Evolutionary conservation across 2,329 filamentous ascomycete genomes (phyloP).

Genomic region (Aspergillus sp.): DNA sequence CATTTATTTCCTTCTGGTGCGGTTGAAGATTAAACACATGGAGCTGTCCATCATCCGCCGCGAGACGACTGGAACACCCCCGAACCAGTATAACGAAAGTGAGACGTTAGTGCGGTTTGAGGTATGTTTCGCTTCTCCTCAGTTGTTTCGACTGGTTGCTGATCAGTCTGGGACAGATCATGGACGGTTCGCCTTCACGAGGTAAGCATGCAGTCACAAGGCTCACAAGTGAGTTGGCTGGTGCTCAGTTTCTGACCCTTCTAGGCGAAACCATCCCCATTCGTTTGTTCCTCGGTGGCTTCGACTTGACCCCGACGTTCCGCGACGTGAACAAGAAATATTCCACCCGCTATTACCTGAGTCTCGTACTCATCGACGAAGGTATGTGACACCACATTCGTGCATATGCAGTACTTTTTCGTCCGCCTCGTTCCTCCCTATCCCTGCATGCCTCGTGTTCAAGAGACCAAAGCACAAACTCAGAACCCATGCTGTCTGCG

Average conservation of each 20-base stretch:
- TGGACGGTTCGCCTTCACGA: slow-evolving; percentile 97
- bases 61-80: slow-evolving; percentile 92
- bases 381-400: slow-evolving; percentile 50
- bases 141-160: neutral
- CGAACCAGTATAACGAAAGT: slow-evolving; percentile 99
- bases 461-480: neutral
- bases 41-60: slow-evolving; percentile 95
- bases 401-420: neutral
- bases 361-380: slow-evolving; percentile 92
- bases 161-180: slow-evolving; percentile 62
- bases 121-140: slow-evolving; percentile 46
- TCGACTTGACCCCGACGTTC: slow-evolving; percentile 96
- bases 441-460: neutral
- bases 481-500: slow-evolving; percentile 3
- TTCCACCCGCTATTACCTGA: slow-evolving; percentile 95
- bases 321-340: slow-evolving; percentile 99
- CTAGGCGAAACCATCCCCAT: slow-evolving; percentile 89
- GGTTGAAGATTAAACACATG: slow-evolving; percentile 99
- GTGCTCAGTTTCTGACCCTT: slow-evolving; percentile 17
- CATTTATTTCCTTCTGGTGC: slow-evolving; percentile 96
- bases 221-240: neutral
- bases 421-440: neutral
- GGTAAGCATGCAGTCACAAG: slow-evolving; percentile 52
- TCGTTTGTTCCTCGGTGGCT: slow-evolving; percentile 91
- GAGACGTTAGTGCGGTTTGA: slow-evolving; percentile 97